Percentiles rank a stretch among this genome's conserved stretches.
Evolutionary conservation across 1,139 yeast species (phyloP).

Genomic region (Scheffersomyces stambukii): DNA sequence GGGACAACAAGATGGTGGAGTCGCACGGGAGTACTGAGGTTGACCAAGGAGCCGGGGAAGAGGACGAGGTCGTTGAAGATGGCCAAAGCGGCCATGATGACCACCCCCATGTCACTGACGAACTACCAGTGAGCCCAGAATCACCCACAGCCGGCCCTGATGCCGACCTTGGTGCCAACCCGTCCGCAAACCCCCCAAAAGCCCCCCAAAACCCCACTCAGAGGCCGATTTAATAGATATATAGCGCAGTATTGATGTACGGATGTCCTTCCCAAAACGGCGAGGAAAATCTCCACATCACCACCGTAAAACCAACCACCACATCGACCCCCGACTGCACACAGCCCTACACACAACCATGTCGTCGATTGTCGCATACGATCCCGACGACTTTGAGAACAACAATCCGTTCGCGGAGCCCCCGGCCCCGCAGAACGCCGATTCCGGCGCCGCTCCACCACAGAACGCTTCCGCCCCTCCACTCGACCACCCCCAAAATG

Average conservation of each 20-base stretch:
- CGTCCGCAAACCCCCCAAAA: too few species aligned
- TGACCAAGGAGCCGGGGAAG: conserved; percentile 2
- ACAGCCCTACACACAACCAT: conserved; percentile 18
- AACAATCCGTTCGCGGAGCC: conserved; percentile 59
- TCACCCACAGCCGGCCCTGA: too few species aligned
- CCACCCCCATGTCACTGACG: too few species aligned
- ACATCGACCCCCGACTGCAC: background rate
- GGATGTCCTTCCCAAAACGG: too few species aligned
- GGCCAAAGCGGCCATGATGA: background rate
- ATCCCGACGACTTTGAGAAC: conserved; percentile 62
- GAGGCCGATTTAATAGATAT: too few species aligned
- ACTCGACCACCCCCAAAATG: too few species aligned
- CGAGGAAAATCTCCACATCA: too few species aligned
- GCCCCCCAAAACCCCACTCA: too few species aligned
- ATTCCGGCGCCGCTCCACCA: too few species aligned
- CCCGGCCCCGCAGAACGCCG: conserved; percentile 3
- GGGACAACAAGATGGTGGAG: conserved; percentile 15
- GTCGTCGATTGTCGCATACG: conserved; percentile 57
- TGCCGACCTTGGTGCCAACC: too few species aligned
- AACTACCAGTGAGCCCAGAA: too few species aligned
- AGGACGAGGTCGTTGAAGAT: conserved; percentile 1
- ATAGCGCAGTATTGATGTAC: too few species aligned
- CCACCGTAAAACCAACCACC: background rate
- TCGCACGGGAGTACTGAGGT: conserved; percentile 4
- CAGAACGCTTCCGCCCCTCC: conserved; percentile 1